phyloP scores from a whole-genome alignment of 257 asterid genomes.

The Solanum sparsipilum region DNA sequence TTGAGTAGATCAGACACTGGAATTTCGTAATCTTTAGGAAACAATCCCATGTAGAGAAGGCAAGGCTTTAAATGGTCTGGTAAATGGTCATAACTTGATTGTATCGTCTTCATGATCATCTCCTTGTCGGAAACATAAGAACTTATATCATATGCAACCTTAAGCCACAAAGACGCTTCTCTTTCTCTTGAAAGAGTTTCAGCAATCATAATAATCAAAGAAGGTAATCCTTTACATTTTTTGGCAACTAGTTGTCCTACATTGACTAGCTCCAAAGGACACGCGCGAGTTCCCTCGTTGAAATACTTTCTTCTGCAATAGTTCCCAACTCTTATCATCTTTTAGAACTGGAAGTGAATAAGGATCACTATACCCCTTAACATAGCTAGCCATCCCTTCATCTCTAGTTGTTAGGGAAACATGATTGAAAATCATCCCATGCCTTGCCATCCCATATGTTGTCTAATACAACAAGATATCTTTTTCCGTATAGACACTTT shows the following conservation, averaged over 20 bases:
- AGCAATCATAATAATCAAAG: not conserved
- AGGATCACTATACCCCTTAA: accelerated
- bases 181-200: not conserved
- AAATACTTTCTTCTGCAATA: not conserved
- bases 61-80: not conserved
- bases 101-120: not conserved
- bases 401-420: constrained; percentile 4
- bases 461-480: constrained; percentile 6
- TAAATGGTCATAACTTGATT: not conserved
- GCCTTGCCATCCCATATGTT: not conserved
- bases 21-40: not conserved
- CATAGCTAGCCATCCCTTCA: accelerated
- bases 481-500: not conserved
- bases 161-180: not conserved
- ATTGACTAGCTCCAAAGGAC: not conserved
- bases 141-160: not conserved
- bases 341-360: not conserved
- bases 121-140: not conserved
- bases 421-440: not conserved
- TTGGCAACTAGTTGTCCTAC: not conserved
- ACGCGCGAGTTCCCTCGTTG: not conserved
- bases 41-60: not conserved
- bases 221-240: not conserved
- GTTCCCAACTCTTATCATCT: not conserved
- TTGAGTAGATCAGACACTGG: not conserved